Conservation (phyloP, 2,329 filamentous ascomycete genomes). For the Kalmusia sp. region DNA sequence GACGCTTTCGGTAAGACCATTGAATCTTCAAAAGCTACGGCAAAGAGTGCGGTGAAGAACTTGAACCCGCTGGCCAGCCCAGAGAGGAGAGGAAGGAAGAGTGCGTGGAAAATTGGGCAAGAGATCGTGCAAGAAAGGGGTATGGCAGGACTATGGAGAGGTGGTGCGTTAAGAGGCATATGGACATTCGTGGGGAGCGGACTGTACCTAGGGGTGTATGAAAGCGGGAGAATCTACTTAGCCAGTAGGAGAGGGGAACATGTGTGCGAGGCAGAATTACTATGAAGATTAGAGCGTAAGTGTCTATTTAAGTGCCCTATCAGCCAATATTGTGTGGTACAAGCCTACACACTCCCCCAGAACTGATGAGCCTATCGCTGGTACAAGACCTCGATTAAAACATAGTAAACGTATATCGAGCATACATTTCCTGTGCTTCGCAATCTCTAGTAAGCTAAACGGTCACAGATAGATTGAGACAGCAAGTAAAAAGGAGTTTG, state of each 20-base stretch:
- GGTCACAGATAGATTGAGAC: too few relatives aligned
- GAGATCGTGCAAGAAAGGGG: slow-evolving; percentile 73
- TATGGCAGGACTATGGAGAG: slow-evolving; percentile 76
- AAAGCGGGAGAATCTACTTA: slow-evolving; percentile 70
- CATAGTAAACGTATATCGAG: too few relatives aligned
- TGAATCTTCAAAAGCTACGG: slow-evolving; percentile 34
- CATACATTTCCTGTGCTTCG: too few relatives aligned
- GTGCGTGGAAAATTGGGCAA: slow-evolving; percentile 65
- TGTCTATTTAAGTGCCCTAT: background rate
- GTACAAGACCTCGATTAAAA: too few relatives aligned
- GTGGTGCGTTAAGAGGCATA: slow-evolving; percentile 72
- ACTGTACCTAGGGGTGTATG: slow-evolving; percentile 85
- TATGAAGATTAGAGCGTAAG: slow-evolving; percentile 17
- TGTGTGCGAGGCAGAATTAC: slow-evolving; percentile 42
- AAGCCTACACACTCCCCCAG: too few relatives aligned
- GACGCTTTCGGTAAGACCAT: slow-evolving; percentile 53
- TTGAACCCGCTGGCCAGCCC: slow-evolving; percentile 31
- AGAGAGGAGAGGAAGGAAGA: slow-evolving; percentile 36
- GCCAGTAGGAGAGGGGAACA: slow-evolving; percentile 53
- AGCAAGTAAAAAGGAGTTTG: too few relatives aligned
- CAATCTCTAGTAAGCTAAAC: too few relatives aligned
- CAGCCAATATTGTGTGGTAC: background rate
- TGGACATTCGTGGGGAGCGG: slow-evolving; percentile 88
- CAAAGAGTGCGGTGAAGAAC: slow-evolving; percentile 40
- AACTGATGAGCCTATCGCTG: too few relatives aligned